These are phyloP conservation scores for Diospyros lotus DNA, from an alignment of 148 eudicot genomes.

Conservation along the genomic window DNA sequence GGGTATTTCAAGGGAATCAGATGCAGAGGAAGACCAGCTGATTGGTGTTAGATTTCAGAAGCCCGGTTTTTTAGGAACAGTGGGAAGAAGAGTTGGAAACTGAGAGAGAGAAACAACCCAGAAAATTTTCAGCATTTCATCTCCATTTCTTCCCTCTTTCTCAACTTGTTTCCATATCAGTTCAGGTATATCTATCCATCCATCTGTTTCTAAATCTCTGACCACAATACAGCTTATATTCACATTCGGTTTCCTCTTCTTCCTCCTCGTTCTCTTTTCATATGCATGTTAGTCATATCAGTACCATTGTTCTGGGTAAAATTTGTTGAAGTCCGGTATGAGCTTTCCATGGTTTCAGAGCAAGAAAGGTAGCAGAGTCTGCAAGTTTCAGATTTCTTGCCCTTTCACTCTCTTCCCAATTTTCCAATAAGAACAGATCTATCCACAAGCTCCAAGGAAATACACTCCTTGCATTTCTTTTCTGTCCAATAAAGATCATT, in stretches of 20 bases:
- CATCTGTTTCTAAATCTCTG: neutral
- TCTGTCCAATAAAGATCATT: neutral
- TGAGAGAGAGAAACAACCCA: constrained; percentile 23
- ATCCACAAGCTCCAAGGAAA: neutral
- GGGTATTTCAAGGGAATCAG: constrained; percentile 44
- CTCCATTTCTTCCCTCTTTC: neutral
- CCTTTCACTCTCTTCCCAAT: neutral
- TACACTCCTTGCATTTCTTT: constrained; percentile 7
- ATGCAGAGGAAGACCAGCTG: constrained; percentile 39
- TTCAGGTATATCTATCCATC: neutral
- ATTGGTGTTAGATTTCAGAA: constrained; percentile 26
- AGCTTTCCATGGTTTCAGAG: neutral
- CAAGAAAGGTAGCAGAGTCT: constrained; percentile 9
- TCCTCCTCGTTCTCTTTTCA: neutral
- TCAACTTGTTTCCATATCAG: neutral
- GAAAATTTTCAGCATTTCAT: constrained; percentile 9
- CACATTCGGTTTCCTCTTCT: constrained; percentile 3
- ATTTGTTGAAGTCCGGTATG: too few species aligned
- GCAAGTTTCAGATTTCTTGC: neutral
- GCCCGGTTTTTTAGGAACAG: constrained; percentile 17
- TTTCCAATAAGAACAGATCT: neutral
- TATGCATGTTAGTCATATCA: neutral
- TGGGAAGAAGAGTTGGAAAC: constrained; percentile 26
- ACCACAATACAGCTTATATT: constrained; percentile 11
- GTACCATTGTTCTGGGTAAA: too few species aligned